Base-by-base conservation (phyloP, 1,139 yeast species). In the Kazachstania sp. region DNA sequence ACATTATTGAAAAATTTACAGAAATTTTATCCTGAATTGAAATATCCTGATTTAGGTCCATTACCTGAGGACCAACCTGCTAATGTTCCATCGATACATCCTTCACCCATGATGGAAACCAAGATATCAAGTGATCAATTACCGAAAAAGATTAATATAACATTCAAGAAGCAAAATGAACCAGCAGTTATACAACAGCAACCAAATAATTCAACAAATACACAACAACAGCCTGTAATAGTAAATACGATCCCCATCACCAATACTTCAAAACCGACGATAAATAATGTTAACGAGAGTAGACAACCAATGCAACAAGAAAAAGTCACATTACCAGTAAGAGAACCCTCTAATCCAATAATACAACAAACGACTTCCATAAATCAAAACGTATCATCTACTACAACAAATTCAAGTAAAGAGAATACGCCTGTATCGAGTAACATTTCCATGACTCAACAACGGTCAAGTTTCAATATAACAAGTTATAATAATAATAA, bases 41-140 rank as follows among this genome's bases (percentile, higher is more conserved):
- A 66, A 12, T 82, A 82, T 60, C 95, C 95, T 0, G 77, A 79
- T 57, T 67, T 86, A 51, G 95, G 95, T 0, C 83, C 85, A 3
- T 70, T 87, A 39, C 88, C 92, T 0, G 79, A 74, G 47, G 80
- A 74, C 45, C 28, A 39, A 39, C 8, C 34, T 16, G 13, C 13
- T 18, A 35, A 23, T 7, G 28, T 23, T 9, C 28, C 28, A 23
- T 7, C 28, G 6, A 12, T 9, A 23, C 28, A 23, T 23, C 4
- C 28, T 2, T n/a, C n/a, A 8, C 39, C 15, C 3, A n/a, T 36
- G 15, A n/a, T 16, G 23, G 31, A 30, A 39, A 19, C 36, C 16
- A 28, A 9, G 26, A 7, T 20, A 30, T n/a, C 13, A 4, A 26
- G 16, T 15, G 31, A 32, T 15, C 36, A 32, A 32, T 15, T 32